Base-by-base conservation (phyloP, 441 rosid genomes). In the Sinapis alba region DNA sequence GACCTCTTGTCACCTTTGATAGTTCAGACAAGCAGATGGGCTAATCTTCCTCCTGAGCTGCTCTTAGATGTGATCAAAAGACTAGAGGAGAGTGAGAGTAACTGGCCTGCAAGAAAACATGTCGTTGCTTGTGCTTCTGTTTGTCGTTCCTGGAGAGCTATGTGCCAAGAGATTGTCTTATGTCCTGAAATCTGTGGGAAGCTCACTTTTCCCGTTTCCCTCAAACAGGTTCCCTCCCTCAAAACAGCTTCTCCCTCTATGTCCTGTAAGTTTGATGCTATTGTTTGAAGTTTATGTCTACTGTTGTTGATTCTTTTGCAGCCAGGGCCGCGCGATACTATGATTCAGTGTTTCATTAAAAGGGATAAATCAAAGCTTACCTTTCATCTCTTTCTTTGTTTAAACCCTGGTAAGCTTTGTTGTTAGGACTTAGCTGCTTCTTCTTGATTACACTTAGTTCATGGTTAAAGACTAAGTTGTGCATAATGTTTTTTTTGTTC, bases 41-140 rank as follows among this genome's bases (percentile, higher is more conserved):
- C 85, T 57, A 85, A 81, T 80, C 89, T 85, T 6, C 89, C 86
- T 20, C 84, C 84, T 0, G 89, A 83, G 80, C 76, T 85, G 2
- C 86, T 85, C 16, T 78, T 63, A n/a, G 89, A 85, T 58, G 86
- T 85, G 23, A 82, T 85, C 51, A 85, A 62, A 64, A 80, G 86
- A 73, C 67, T 83, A 80, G 89, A 85, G n/a, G 89, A 85, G 76
- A 85, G 82, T 53, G 89, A 83, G 69, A 80, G 74, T 77, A 78
- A 74, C 4, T 85, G 85, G 89, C 89, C 86, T 34, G 75, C 83
- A 28, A 78, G 86, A 30, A 82, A 74, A 73, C 69, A 82, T 72
- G 83, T 85, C 1, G 89, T 85, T 2, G 82, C 85, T 9, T 85
- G 89, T 76, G 83, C 89, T 58, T 79, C 84, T 16, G 89, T 85